Conservation (phyloP, 2,329 filamentous ascomycete genomes). For the Diaporthe aspalathi region DNA sequence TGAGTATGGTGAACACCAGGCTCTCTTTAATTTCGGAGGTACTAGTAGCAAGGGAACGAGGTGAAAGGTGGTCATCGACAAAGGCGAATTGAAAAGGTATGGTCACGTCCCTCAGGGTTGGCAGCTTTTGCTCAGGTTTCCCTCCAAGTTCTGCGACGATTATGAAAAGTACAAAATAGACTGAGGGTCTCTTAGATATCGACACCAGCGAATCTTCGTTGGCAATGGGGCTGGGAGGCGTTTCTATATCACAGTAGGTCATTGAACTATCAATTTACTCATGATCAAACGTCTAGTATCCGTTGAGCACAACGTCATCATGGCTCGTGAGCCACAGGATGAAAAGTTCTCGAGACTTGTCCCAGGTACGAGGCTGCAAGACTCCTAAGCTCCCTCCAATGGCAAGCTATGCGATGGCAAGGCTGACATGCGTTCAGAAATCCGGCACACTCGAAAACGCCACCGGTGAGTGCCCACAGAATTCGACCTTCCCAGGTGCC, state of each 20-base stretch:
- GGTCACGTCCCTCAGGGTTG: not conserved
- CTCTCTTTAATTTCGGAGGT: not conserved
- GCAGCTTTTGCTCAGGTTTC: not conserved
- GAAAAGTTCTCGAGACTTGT: not conserved
- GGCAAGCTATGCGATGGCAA: not conserved
- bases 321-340: not conserved
- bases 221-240: not conserved
- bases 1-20: not conserved
- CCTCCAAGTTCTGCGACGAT: not conserved
- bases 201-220: not conserved
- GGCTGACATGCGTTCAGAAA: not conserved
- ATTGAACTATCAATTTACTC: not conserved
- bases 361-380: not conserved
- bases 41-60: not conserved
- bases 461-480: not conserved
- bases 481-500: not conserved
- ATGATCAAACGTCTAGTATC: not conserved
- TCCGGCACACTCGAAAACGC: not conserved
- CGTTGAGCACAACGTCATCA: not conserved
- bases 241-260: not conserved
- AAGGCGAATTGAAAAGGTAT: not conserved
- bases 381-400: not conserved
- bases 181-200: not conserved
- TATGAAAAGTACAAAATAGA: not conserved
- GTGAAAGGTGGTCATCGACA: not conserved